Conservation (phyloP, 148 eudicot genomes). For the Agrostemma githago region DNA sequence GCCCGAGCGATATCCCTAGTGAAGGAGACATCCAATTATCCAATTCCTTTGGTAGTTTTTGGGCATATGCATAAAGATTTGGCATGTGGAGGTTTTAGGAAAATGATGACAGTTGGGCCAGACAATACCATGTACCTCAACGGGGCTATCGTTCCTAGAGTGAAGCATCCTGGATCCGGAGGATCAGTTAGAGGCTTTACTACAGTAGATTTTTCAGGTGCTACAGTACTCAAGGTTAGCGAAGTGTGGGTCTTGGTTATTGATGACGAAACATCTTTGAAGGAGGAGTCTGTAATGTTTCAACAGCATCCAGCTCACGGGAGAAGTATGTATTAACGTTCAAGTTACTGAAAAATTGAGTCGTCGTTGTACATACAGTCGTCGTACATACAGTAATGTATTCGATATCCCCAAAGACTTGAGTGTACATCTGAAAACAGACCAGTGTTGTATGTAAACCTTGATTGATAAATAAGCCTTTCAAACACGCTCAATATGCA, state of each 20-base stretch:
- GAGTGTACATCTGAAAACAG: not conserved
- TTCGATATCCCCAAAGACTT: not conserved
- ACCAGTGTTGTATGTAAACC: not conserved
- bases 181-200: conserved; percentile 54
- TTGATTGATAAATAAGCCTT: not conserved
- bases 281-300: conserved; percentile 49
- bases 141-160: conserved; percentile 85
- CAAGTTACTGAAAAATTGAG: not conserved
- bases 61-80: conserved; percentile 94
- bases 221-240: conserved; percentile 46
- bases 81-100: conserved; percentile 57
- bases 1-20: conserved; percentile 55
- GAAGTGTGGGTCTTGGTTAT: conserved; percentile 80
- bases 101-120: conserved; percentile 61
- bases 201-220: conserved; percentile 48
- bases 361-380: not conserved
- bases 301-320: not conserved
- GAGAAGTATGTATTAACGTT: no score
- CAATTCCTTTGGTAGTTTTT: conserved; percentile 74
- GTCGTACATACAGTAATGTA: not conserved
- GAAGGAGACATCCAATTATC: conserved; percentile 45
- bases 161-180: conserved; percentile 27
- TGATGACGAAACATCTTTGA: conserved; percentile 32
- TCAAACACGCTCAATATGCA: not conserved
- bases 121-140: conserved; percentile 70